phyloP scores from a whole-genome alignment of 352 stramenopile genomes.

The Phytophthora tubulina region DNA sequence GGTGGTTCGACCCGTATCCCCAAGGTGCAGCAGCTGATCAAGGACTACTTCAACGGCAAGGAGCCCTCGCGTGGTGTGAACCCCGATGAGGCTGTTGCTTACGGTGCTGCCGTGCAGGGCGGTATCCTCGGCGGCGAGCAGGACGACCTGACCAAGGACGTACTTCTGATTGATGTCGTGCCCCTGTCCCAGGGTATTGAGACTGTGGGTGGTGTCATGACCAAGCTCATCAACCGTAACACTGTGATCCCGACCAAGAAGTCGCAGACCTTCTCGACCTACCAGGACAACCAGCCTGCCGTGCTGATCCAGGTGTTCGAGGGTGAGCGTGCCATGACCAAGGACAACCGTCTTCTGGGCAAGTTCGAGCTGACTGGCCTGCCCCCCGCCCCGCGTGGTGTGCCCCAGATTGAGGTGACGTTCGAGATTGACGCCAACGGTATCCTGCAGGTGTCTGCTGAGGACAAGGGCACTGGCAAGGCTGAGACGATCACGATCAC shows the following conservation, averaged over 20 bases:
- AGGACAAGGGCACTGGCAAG: conserved; percentile 99
- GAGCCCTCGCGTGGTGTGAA: conserved; percentile 94
- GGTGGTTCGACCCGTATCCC: conserved; percentile 98
- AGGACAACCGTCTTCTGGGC: conserved; percentile 99
- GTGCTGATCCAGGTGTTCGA: conserved; percentile 96
- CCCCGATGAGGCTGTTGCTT: conserved; percentile 99
- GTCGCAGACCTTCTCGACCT: conserved; percentile 98
- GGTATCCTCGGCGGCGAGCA: conserved; percentile 95
- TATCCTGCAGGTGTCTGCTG: conserved; percentile 98
- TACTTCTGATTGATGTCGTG: conserved; percentile 98
- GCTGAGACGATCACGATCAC: conserved; percentile 99
- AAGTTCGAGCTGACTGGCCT: conserved; percentile 99
- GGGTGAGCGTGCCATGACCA: conserved; percentile 99
- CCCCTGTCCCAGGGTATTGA: conserved; percentile 99
- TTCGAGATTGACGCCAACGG: conserved; percentile 99
- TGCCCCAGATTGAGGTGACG: conserved; percentile 99
- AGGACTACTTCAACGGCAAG: conserved; percentile 99
- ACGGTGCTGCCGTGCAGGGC: conserved; percentile 97
- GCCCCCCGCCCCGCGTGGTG: conserved; percentile 97
- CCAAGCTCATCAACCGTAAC: conserved; percentile 98
- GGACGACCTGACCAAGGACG: conserved; percentile 92
- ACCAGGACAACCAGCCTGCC: conserved; percentile 98
- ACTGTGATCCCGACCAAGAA: conserved; percentile 99
- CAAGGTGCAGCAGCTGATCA: conserved; percentile 97
- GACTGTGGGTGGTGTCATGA: conserved; percentile 99